These are phyloP conservation scores for sunflower (Helianthus annuus) DNA, from an alignment of 129 eudicot species.

Conservation along the genomic window DNA sequence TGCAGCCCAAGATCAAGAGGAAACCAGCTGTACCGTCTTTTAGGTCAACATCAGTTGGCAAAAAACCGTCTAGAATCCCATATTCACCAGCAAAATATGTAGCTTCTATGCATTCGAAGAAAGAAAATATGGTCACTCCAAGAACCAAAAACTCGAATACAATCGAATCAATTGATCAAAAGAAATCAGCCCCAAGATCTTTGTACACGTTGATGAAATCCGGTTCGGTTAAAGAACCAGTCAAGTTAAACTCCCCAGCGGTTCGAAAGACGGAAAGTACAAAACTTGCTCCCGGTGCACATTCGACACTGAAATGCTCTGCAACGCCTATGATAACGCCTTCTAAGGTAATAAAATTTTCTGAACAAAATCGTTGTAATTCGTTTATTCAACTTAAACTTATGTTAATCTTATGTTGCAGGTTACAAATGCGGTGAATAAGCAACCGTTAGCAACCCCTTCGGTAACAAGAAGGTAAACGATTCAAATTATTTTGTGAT, in stretches of 20 bases:
- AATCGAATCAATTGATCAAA: constrained; percentile 39
- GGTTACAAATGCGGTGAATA: constrained; percentile 37
- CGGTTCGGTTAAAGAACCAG: constrained; percentile 43
- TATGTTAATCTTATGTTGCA: constrained; percentile 31
- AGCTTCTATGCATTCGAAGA: constrained; percentile 48
- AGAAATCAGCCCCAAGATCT: constrained; percentile 52
- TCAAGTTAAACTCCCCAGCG: constrained; percentile 30
- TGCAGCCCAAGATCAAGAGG: constrained; percentile 46
- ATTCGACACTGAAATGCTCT: constrained; percentile 43
- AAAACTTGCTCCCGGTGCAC: constrained; percentile 33
- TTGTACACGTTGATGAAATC: constrained; percentile 48
- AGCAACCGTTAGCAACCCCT: constrained; percentile 55
- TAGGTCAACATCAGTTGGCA: constrained; percentile 30
- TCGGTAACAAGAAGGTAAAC: constrained; percentile 32
- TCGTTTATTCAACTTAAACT: background rate
- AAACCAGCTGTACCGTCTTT: constrained; percentile 50
- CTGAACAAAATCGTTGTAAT: background rate
- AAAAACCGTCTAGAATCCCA: constrained; percentile 35
- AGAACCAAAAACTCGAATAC: constrained; percentile 35
- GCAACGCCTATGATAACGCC: constrained; percentile 62
- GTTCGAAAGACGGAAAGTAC: constrained; percentile 26
- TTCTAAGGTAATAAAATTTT: constrained; percentile 35
- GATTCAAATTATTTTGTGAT: background rate
- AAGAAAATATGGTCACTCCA: constrained; percentile 58
- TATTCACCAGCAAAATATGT: constrained; percentile 35